A percentile compares a stretch with the other conserved stretches of the same genome.
These are phyloP conservation scores for Daldinia caldariorum DNA, from an alignment of 495 filamentous ascomycete species.

Conservation along the genomic window DNA sequence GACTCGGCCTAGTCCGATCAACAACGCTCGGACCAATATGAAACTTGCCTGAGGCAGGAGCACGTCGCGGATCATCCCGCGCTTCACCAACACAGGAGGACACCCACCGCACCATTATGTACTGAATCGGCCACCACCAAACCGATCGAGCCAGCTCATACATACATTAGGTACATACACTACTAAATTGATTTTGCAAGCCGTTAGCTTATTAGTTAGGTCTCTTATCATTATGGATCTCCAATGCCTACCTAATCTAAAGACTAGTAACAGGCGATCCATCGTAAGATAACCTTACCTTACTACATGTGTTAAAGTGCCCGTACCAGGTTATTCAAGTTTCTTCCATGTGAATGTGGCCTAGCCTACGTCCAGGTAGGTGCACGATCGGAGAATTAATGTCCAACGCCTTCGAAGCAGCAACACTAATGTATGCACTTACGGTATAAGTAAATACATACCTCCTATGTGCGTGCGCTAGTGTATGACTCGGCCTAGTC, in stretches of 20 bases:
- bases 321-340: neutral
- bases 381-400: conserved; percentile 25
- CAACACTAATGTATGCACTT: neutral
- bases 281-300: neutral
- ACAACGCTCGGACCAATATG: conserved; percentile 34
- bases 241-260: neutral
- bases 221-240: neutral
- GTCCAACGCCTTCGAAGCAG: neutral
- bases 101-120: conserved; percentile 2
- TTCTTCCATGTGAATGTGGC: neutral
- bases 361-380: neutral
- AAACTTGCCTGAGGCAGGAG: conserved; percentile 45
- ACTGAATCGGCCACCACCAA: neutral
- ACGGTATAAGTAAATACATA: neutral
- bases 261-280: conserved; percentile 1
- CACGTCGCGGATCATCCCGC: conserved; percentile 39
- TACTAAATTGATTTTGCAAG: neutral
- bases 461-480: neutral
- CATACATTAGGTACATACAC: too few species aligned
- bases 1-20: conserved; percentile 28
- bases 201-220: neutral
- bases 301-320: neutral
- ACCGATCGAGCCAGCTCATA: neutral
- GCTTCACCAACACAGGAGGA: conserved; percentile 8
- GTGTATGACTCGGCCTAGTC: conserved; percentile 3